These are phyloP conservation scores for Aspergillus sp. DNA, from an alignment of 2,329 filamentous ascomycete genomes.

Conservation along the genomic window DNA sequence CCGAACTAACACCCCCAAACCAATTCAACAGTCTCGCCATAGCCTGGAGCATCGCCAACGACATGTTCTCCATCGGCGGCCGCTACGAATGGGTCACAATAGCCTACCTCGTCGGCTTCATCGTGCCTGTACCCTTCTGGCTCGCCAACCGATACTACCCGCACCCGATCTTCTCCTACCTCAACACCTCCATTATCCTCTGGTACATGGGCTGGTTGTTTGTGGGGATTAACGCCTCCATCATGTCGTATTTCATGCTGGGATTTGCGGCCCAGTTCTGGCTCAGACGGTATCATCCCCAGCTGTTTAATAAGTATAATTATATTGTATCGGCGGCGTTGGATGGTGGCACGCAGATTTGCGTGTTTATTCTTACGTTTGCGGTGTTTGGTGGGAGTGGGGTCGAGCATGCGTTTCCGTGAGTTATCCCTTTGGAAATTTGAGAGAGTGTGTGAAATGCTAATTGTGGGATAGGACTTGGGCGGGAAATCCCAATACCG, in stretches of 20 bases:
- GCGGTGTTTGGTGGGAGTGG: conserved; percentile 15
- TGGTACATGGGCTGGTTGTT: conserved; percentile 6
- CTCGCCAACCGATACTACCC: conserved; percentile 4
- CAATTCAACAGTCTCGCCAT: conserved; percentile 8
- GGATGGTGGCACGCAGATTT: conserved; percentile 10
- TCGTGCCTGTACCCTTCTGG: conserved; percentile 2
- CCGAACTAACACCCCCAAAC: not conserved
- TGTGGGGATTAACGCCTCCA: conserved; percentile 8
- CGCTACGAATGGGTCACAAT: conserved; percentile 7
- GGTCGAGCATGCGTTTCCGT: conserved; percentile 9
- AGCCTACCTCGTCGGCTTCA: conserved; percentile 8
- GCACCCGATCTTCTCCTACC: not conserved
- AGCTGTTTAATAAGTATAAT: conserved; percentile 13
- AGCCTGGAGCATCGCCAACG: conserved; percentile 8
- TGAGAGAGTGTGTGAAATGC: not conserved
- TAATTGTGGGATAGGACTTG: not conserved
- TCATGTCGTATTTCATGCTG: conserved; percentile 1
- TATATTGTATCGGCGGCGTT: conserved; percentile 13
- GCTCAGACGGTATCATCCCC: conserved; percentile 7
- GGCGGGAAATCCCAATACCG: conserved; percentile 1
- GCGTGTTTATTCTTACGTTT: conserved; percentile 15
- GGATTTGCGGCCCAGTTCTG: conserved; percentile 12
- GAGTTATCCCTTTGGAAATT: not conserved
- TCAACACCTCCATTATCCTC: conserved; percentile 13
- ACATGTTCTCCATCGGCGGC: conserved; percentile 10